Percentiles rank a stretch among this genome's conserved stretches.
Evolutionary conservation across 2,329 filamentous ascomycete species (phyloP).

Genomic region (Dothistroma septosporum): DNA sequence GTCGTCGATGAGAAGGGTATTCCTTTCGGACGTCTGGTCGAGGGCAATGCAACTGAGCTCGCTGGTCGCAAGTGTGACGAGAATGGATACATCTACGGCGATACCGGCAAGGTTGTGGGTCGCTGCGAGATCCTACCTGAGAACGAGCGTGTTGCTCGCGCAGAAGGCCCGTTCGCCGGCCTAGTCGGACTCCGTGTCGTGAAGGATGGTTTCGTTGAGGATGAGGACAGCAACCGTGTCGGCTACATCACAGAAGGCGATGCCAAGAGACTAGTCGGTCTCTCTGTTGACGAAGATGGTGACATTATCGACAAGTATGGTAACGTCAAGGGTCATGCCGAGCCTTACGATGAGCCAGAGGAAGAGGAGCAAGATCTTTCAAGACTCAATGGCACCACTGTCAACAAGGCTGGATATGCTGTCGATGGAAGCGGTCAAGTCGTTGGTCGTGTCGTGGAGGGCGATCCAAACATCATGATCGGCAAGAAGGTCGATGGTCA

Average conservation of each 20-base stretch:
- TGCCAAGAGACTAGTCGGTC: slow-evolving; percentile 66
- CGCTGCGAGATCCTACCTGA: slow-evolving; percentile 57
- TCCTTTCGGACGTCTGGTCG: slow-evolving; percentile 54
- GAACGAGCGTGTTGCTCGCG: slow-evolving; percentile 52
- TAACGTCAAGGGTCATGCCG: slow-evolving; percentile 58
- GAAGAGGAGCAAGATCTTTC: slow-evolving; percentile 52
- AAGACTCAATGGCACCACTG: slow-evolving; percentile 56
- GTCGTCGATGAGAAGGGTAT: slow-evolving; percentile 53
- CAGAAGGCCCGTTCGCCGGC: slow-evolving; percentile 67
- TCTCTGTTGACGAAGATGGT: slow-evolving; percentile 74
- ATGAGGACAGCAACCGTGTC: slow-evolving; percentile 74
- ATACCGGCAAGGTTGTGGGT: slow-evolving; percentile 54
- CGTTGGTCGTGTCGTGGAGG: slow-evolving; percentile 55
- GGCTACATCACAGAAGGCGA: slow-evolving; percentile 70
- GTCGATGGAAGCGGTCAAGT: slow-evolving; percentile 58
- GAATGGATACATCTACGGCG: slow-evolving; percentile 55
- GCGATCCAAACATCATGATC: slow-evolving; percentile 53
- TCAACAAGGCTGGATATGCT: slow-evolving; percentile 61
- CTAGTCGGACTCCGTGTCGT: slow-evolving; percentile 61
- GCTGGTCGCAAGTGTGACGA: slow-evolving; percentile 55
- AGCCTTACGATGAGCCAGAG: slow-evolving; percentile 52
- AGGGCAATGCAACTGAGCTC: slow-evolving; percentile 55
- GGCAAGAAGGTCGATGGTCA: slow-evolving; percentile 60
- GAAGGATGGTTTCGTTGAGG: slow-evolving; percentile 68
- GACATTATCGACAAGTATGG: slow-evolving; percentile 74